These are phyloP conservation scores for Babesia ovata DNA, from an alignment of 169 alveolate species.

Conservation along the genomic window DNA sequence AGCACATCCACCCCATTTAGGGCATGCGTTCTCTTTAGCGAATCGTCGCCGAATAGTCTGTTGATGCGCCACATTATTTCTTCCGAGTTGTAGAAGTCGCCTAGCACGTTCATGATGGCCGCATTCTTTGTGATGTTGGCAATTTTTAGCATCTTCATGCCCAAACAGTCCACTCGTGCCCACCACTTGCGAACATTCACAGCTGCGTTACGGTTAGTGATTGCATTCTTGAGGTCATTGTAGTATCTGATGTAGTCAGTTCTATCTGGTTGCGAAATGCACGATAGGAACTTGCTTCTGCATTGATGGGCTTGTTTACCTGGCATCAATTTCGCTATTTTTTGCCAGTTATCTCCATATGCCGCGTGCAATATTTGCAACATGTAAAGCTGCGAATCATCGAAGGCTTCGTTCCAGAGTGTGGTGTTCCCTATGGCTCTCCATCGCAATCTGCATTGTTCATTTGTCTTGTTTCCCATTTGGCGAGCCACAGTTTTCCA, in stretches of 20 bases:
- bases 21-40: not conserved
- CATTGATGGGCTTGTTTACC: slow-evolving; percentile 54
- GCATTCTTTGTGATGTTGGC: slow-evolving; percentile 39
- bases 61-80: slow-evolving; percentile 31
- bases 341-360: slow-evolving; percentile 59
- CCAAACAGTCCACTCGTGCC: slow-evolving; percentile 59
- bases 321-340: slow-evolving; percentile 48
- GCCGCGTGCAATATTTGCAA: slow-evolving; percentile 46
- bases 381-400: slow-evolving; percentile 25
- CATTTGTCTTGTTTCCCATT: slow-evolving; percentile 58
- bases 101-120: slow-evolving; percentile 30
- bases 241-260: slow-evolving; percentile 31
- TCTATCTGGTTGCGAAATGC: slow-evolving; percentile 10
- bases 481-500: slow-evolving; percentile 49
- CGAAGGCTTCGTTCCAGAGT: slow-evolving; percentile 27
- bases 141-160: slow-evolving; percentile 50
- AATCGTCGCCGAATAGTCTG: not conserved
- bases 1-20: slow-evolving; percentile 19
- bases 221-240: slow-evolving; percentile 17
- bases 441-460: slow-evolving; percentile 68
- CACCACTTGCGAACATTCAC: slow-evolving; percentile 38
- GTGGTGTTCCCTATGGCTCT: slow-evolving; percentile 24
- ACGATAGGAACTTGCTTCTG: slow-evolving; percentile 35
- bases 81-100: slow-evolving; percentile 32
- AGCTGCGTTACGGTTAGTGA: slow-evolving; percentile 11